Evolutionary conservation across 139 green algal genomes (phyloP), one percentile per base, ranked within the genome.

Genomic region (Diplosphaera chodatii): DNA sequence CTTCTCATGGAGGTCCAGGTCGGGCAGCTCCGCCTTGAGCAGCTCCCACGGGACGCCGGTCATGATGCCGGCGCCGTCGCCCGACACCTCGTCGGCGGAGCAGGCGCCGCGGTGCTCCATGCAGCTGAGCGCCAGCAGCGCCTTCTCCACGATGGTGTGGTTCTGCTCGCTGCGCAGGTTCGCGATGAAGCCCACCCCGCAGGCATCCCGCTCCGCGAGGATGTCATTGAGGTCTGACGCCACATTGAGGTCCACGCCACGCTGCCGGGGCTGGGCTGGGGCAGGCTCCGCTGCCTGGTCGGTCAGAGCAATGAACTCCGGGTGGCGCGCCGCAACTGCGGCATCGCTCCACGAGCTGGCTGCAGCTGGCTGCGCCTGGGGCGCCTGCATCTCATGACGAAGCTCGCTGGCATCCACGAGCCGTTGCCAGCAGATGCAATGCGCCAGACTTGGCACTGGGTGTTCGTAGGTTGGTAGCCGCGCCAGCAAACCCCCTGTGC

Each of bases 21-120:
- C 63, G 18, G 85, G 79, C 37, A 91, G 82, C 15, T 92, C 86
- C 67, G 87, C 80, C 80, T 91, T 84, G 67, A 99, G 73, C 25
- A 99, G 75, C 62, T 87, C 89, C 96, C 96, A 99, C 16, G 96
- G 96, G 31, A 99, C 89, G 74, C 94, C 80, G 4, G 89, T 96
- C 96, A 99, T 99, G n/a, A 99, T 70, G 22, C 96, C 96, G 1
- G 94, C 90, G 40, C 96, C 96, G 79, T 99, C 96, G 30, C 96
- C 96, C 2, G 94, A 99, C 72, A 96, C 87, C 71, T 97, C 80
- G 66, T 99, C 96, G 1, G 96, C 93, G 25, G 89, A 95, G 82
- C 94, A 99, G 6, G 92, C 96, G 13, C 96, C 96, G 34, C 96
- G 89, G 83, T 99, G 96, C 87, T 99, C 96, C 96, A 99, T 99